phyloP scores from a whole-genome alignment of 1,139 yeast species.

The Blastobotrys ciferrii region DNA sequence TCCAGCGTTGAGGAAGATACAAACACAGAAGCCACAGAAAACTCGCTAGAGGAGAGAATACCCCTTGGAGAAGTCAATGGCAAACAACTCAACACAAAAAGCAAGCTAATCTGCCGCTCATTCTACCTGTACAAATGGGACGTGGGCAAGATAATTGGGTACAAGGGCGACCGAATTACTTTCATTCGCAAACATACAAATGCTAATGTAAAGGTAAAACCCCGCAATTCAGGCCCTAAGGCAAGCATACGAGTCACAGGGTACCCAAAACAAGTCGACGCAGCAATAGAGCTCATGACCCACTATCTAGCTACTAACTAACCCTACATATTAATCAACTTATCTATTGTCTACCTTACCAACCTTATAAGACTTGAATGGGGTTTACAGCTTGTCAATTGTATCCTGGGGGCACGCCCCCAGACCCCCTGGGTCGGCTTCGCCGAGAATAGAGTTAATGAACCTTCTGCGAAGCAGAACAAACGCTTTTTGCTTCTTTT shows the following conservation, averaged over 20 bases:
- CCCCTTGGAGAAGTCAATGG: background rate
- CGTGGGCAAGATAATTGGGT: constrained; percentile 1
- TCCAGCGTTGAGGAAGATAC: background rate
- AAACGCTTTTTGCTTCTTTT: too few species aligned
- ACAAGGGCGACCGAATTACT: background rate
- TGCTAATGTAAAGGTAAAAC: background rate
- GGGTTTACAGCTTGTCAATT: too few species aligned
- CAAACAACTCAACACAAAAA: background rate
- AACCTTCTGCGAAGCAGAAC: too few species aligned
- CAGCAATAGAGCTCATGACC: background rate
- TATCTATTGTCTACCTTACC: too few species aligned
- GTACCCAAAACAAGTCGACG: background rate
- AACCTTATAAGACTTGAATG: too few species aligned
- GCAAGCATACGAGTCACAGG: background rate
- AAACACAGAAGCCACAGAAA: background rate
- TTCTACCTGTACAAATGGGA: background rate
- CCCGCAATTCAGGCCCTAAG: background rate
- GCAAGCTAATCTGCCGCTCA: background rate
- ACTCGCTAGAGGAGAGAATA: background rate
- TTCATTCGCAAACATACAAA: background rate
- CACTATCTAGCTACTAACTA: background rate
- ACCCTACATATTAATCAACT: background rate
- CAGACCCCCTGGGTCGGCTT: too few species aligned
- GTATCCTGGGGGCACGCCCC: too few species aligned
- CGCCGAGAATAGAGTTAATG: too few species aligned